Percentiles rank a stretch among this genome's conserved stretches.
Conservation (phyloP, 1,139 yeast genomes). For the Pichia sp. region DNA sequence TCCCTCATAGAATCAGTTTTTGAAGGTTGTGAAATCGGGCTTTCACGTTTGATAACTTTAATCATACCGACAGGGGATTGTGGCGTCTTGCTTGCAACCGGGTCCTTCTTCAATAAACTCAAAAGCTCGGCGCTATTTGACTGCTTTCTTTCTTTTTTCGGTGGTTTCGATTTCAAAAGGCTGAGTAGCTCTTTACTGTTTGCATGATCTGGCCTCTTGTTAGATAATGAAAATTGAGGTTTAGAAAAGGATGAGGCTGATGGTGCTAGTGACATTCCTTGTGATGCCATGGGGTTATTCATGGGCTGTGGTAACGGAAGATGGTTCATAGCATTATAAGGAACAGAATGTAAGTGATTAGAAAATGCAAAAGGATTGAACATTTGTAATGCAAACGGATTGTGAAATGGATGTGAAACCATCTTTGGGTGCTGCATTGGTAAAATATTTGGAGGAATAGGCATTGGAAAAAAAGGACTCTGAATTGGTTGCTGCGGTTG, state of each 20-base stretch:
- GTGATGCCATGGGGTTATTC: conserved; percentile 21
- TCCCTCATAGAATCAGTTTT: not conserved
- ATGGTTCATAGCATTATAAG: conserved; percentile 11
- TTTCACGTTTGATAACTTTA: conserved; percentile 19
- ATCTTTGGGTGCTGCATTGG: conserved; percentile 12
- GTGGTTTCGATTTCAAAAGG: conserved; percentile 39
- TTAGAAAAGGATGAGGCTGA: conserved; percentile 22
- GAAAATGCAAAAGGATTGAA: conserved; percentile 24
- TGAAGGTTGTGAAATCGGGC: not conserved
- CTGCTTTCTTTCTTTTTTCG: conserved; percentile 2
- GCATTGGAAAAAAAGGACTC: conserved; percentile 24
- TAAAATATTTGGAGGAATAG: conserved; percentile 15
- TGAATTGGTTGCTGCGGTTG: conserved; percentile 3
- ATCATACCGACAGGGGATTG: conserved; percentile 7
- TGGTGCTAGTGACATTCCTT: conserved; percentile 31
- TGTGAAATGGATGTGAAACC: conserved; percentile 20
- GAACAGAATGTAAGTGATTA: conserved; percentile 1
- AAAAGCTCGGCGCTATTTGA: conserved; percentile 11
- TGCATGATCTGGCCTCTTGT: conserved; percentile 35
- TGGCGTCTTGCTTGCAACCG: not conserved
- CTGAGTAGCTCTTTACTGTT: conserved; percentile 52
- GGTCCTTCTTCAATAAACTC: conserved; percentile 12
- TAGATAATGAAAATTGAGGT: conserved; percentile 28
- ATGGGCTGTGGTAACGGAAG: conserved; percentile 18
- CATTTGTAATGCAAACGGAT: conserved; percentile 25